phyloP scores from a whole-genome alignment of 208 protist species.

The Trichomonas tenax region DNA sequence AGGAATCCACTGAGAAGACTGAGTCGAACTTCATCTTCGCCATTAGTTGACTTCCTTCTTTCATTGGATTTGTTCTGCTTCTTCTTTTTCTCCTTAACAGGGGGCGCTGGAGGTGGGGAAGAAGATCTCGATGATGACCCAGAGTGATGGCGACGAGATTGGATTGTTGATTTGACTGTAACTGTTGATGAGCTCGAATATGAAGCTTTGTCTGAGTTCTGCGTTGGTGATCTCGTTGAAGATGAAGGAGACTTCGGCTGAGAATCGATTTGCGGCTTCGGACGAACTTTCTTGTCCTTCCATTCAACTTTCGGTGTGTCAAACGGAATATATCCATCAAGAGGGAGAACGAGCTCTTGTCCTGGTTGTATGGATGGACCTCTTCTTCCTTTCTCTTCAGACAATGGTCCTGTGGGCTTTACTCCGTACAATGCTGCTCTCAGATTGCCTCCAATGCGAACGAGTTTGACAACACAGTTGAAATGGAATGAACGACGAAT shows the following conservation, averaged over 20 bases:
- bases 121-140: not conserved
- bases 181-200: not conserved
- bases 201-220: not conserved
- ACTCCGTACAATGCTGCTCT: not conserved
- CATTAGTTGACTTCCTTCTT: not conserved
- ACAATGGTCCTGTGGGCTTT: not conserved
- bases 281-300: not conserved
- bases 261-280: not conserved
- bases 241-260: not conserved
- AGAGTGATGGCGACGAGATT: not conserved
- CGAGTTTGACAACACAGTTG: not conserved
- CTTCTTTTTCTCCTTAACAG: not conserved
- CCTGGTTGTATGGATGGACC: not conserved
- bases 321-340: slow-evolving; percentile 17
- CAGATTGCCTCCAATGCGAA: not conserved
- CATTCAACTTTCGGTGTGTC: not conserved
- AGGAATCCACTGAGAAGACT: not conserved
- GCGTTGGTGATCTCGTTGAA: not conserved
- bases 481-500: not conserved
- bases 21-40: not conserved
- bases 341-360: not conserved
- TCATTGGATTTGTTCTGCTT: not conserved
- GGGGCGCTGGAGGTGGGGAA: not conserved
- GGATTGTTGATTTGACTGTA: not conserved
- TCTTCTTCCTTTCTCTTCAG: not conserved